Evolutionary conservation across 2,329 filamentous ascomycete genomes (phyloP), one percentile per base, ranked within the genome.

Genomic region (Ilyonectria robusta): DNA sequence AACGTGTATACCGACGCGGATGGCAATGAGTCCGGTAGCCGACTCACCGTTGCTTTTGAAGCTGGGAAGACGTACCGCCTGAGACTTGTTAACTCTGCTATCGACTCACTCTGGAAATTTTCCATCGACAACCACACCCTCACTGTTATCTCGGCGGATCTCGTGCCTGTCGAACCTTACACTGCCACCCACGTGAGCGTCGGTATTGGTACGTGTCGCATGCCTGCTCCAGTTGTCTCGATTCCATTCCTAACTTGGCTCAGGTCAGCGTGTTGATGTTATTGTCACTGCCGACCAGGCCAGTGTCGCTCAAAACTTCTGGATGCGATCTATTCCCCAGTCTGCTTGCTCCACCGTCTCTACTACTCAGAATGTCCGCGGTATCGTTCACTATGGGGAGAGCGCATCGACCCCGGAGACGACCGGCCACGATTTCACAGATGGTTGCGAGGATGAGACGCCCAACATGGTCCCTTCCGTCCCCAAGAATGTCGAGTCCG

Each of bases 141-240:
- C 69, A 85, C 81, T 0, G 87, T 91, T 42, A 88, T 91, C 50
- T 82, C 84, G 1, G 80, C 78, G 17, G 89, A 90, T 68, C 78
- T 90, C 7, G 85, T 91, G 0, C 87, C 88, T 11, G 82, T 91
- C 31, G 72, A 81, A 19, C 88, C 88, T 0, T 91, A 86, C 70
- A 78, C 77, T 0, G 84, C 87, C 1, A 80, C 82, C 0, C 59
- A 83, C 4, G 11, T 62, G 10, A 35, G 44, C 15, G 50, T 62
- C n/a, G 44, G 51, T 2, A 62, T 62, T 26, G 60, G 60, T 62
- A 35, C 23, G 59, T 56, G 9, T 11, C 15, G n/a, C 11, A 13
- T 15, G 23, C 15, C 17, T 37, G 13, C 19, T 26, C 50, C 11
- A 31, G 26, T 33, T 19, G 29, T 54, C 31, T 21, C 35, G 35